Evolutionary conservation across 2,329 filamentous ascomycete genomes (phyloP).

Genomic region (Hypocreales sp.): DNA sequence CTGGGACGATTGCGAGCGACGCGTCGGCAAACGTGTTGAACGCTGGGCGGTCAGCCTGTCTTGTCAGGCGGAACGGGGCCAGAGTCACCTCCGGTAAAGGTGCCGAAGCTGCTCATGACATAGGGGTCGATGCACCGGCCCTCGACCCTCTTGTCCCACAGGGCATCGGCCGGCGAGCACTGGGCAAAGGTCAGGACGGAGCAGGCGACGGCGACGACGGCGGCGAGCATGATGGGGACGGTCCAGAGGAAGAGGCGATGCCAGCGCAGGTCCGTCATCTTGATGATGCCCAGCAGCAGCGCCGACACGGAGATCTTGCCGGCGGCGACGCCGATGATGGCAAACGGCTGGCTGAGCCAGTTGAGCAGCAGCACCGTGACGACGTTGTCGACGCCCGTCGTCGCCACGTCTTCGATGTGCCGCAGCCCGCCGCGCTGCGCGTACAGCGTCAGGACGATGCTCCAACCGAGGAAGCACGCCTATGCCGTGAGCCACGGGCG

Average conservation of each 20-base stretch:
- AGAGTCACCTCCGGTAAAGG: slow-evolving; percentile 6
- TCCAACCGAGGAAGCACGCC: slow-evolving; percentile 8
- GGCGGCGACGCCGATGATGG: slow-evolving; percentile 8
- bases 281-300: slow-evolving; percentile 7
- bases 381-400: slow-evolving; percentile 7
- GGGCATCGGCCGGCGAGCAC: slow-evolving; percentile 6
- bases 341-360: slow-evolving; percentile 8
- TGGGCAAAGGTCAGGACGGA: slow-evolving; percentile 8
- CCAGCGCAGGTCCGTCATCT: slow-evolving; percentile 6
- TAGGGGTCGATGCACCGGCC: slow-evolving; percentile 7
- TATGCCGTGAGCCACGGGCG: too few species aligned
- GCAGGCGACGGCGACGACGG: slow-evolving; percentile 7
- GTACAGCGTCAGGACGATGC: slow-evolving; percentile 6
- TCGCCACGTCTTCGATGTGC: slow-evolving; percentile 6
- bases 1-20: slow-evolving; percentile 8
- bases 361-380: slow-evolving; percentile 7
- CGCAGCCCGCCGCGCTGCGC: slow-evolving; percentile 5
- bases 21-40: slow-evolving; percentile 10
- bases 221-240: slow-evolving; percentile 6
- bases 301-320: slow-evolving; percentile 9
- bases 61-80: not conserved
- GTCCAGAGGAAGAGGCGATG: slow-evolving; percentile 8
- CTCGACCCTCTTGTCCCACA: slow-evolving; percentile 7
- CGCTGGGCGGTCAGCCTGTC: slow-evolving; percentile 2
- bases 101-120: slow-evolving; percentile 7